A percentile compares a stretch with the other conserved stretches of the same genome.
Conservation (phyloP, 352 stramenopile genomes). For the Globisporangium spinosum region DNA sequence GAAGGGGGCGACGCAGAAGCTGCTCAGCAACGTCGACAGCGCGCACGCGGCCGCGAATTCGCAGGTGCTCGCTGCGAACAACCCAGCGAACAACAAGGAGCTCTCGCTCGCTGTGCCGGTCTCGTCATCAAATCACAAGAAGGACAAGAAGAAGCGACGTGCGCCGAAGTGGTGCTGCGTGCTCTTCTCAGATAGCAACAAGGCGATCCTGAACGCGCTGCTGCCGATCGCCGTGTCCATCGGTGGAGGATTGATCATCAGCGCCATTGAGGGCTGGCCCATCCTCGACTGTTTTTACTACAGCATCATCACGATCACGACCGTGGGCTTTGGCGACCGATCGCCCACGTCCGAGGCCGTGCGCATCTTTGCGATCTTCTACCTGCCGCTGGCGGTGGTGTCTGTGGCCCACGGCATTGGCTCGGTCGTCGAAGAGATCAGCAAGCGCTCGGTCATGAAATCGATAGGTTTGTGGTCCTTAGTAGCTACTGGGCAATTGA, state of each 20-base stretch:
- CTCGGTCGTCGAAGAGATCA: constrained; percentile 59
- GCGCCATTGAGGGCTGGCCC: constrained; percentile 55
- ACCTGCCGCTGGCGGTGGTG: constrained; percentile 62
- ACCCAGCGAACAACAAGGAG: constrained; percentile 20
- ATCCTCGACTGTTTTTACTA: constrained; percentile 91
- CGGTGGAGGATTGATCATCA: constrained; percentile 44
- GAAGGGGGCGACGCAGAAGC: constrained; percentile 48
- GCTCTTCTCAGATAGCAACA: constrained; percentile 53
- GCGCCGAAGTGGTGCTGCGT: constrained; percentile 32
- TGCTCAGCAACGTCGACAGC: constrained; percentile 46
- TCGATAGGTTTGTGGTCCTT: constrained; percentile 14
- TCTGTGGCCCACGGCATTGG: constrained; percentile 65
- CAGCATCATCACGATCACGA: constrained; percentile 88
- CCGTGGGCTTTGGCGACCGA: constrained; percentile 83
- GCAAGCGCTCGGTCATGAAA: constrained; percentile 54
- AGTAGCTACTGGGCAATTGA: not conserved
- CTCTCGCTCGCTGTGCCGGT: constrained; percentile 17
- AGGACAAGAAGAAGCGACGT: constrained; percentile 10
- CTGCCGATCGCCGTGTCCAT: constrained; percentile 55
- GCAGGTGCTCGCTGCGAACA: constrained; percentile 1
- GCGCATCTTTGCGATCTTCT: constrained; percentile 85
- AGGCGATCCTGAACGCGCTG: constrained; percentile 34
- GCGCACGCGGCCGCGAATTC: constrained; percentile 24
- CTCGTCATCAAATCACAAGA: not conserved
- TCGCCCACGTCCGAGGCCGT: constrained; percentile 50